A percentile compares a stretch with the other conserved stretches of the same genome.
These are phyloP conservation scores for Lachnellula arida DNA, from an alignment of 2,329 filamentous ascomycete genomes.

Conservation along the genomic window DNA sequence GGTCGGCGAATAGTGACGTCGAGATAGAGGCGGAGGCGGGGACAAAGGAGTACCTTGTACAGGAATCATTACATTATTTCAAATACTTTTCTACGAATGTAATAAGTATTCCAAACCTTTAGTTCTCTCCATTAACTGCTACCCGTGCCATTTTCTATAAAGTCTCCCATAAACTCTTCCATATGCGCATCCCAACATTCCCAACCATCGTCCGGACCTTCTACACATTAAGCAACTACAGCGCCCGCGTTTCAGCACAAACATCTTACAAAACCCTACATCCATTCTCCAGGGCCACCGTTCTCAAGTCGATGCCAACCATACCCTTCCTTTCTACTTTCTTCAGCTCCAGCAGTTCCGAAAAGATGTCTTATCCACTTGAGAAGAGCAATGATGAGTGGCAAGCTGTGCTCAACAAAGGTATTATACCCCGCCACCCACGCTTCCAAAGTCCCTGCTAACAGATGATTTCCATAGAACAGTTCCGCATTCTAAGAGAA, in stretches of 20 bases:
- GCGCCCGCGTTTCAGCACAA: slow-evolving; percentile 22
- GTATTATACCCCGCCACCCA: slow-evolving; percentile 35
- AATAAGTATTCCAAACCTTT: slow-evolving; percentile 17
- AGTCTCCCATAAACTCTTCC: slow-evolving; percentile 26
- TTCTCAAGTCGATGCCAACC: slow-evolving; percentile 62
- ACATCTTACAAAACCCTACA: slow-evolving; percentile 29
- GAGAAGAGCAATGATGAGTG: slow-evolving; percentile 80
- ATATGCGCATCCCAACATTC: slow-evolving; percentile 47
- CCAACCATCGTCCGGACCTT: slow-evolving; percentile 43
- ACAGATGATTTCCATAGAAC: slow-evolving; percentile 54
- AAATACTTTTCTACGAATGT: slow-evolving; percentile 15
- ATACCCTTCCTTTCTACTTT: slow-evolving; percentile 76
- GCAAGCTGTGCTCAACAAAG: slow-evolving; percentile 74
- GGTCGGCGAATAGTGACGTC: slow-evolving; percentile 7
- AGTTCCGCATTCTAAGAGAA: slow-evolving; percentile 88
- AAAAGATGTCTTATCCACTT: slow-evolving; percentile 70
- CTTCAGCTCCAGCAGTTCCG: slow-evolving; percentile 56
- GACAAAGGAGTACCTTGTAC: slow-evolving; percentile 2
- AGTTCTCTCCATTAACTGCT: background rate
- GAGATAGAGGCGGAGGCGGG: slow-evolving; percentile 1
- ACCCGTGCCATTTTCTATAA: background rate
- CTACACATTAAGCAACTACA: slow-evolving; percentile 44
- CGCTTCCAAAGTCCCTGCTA: slow-evolving; percentile 23
- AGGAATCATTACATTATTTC: slow-evolving; percentile 13
- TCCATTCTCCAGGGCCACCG: slow-evolving; percentile 34